Conservation (phyloP, 2,329 filamentous ascomycete genomes). For the Triangularia verruculosa region DNA sequence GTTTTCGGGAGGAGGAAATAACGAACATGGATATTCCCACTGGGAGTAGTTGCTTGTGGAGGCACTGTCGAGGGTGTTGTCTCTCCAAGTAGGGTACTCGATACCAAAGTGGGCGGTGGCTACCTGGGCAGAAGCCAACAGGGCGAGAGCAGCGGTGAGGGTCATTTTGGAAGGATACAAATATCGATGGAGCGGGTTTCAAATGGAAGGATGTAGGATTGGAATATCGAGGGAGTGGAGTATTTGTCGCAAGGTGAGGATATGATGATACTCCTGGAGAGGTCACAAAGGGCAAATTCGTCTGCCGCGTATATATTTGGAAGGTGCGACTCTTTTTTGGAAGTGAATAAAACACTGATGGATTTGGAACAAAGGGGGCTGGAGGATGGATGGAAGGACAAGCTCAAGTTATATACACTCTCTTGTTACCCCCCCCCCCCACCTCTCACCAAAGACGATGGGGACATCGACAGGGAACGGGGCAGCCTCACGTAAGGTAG, state of each 20-base stretch:
- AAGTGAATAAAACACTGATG: background rate
- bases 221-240: background rate
- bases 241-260: background rate
- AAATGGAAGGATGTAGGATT: background rate
- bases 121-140: constrained; percentile 37
- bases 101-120: constrained; percentile 49
- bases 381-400: background rate
- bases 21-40: constrained; percentile 49
- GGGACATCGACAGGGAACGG: background rate
- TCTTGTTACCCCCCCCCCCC: background rate
- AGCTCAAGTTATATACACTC: background rate
- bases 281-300: background rate
- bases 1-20: constrained; percentile 1
- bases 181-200: background rate
- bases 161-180: background rate
- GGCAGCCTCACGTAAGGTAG: background rate
- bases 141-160: constrained; percentile 27
- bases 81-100: constrained; percentile 48
- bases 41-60: constrained; percentile 42
- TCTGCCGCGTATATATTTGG: background rate
- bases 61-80: constrained; percentile 42
- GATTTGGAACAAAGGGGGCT: background rate
- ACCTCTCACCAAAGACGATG: background rate
- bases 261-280: background rate
- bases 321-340: background rate